Percentiles rank a stretch among this genome's conserved stretches.
Conservation (phyloP, 495 filamentous ascomycete genomes). For the Neurospora africana region DNA sequence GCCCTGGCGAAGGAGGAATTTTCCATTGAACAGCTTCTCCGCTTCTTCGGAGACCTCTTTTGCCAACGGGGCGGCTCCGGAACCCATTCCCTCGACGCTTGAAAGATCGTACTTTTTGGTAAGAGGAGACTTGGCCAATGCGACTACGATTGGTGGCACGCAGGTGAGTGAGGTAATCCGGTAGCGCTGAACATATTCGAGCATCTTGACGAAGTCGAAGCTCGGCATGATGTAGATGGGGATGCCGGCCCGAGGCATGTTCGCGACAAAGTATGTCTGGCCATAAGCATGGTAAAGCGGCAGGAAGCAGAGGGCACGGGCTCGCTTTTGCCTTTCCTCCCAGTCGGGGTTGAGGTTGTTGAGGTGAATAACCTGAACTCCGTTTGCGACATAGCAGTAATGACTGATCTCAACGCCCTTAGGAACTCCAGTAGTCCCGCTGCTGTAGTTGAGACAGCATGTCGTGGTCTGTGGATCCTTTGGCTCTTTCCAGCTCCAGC, state of each 20-base stretch:
- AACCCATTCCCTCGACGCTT: constrained; percentile 44
- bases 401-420: constrained; percentile 80
- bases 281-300: constrained; percentile 68
- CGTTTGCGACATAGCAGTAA: constrained; percentile 60
- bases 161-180: constrained; percentile 52
- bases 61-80: constrained; percentile 56
- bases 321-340: constrained; percentile 18
- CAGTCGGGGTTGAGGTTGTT: constrained; percentile 35
- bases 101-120: constrained; percentile 60
- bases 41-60: constrained; percentile 51
- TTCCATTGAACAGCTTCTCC: constrained; percentile 45
- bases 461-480: constrained; percentile 22
- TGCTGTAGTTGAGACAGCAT: constrained; percentile 58
- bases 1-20: constrained; percentile 56
- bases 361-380: constrained; percentile 41
- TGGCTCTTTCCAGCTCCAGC: constrained; percentile 34
- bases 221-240: constrained; percentile 62
- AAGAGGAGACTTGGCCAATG: constrained; percentile 60
- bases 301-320: constrained; percentile 41
- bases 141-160: constrained; percentile 60
- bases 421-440: constrained; percentile 71
- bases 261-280: constrained; percentile 36
- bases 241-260: constrained; percentile 21
- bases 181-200: constrained; percentile 55
- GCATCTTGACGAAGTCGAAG: constrained; percentile 64